Conservation (phyloP, 345 rosid genomes). For the Ceriops decandra region DNA sequence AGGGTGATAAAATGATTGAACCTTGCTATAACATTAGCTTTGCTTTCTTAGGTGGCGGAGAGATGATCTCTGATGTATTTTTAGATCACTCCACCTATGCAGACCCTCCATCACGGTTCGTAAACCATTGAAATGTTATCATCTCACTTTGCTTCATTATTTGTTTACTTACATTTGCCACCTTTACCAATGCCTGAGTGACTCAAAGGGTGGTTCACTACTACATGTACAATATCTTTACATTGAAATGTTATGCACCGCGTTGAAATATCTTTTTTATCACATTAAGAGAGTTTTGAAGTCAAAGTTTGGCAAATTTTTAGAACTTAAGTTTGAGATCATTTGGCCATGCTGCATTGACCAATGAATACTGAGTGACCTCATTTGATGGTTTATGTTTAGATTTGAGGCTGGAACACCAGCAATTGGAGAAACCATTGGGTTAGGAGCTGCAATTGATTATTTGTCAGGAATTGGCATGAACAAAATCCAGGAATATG, state of each 20-base stretch:
- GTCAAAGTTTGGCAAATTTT: neutral
- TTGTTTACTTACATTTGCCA: neutral
- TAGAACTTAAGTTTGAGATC: neutral
- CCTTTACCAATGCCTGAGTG: neutral
- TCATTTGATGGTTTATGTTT: constrained; percentile 17
- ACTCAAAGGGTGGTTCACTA: too few relatives aligned
- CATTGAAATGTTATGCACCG: too few relatives aligned
- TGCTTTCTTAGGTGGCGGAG: constrained; percentile 75
- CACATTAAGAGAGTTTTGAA: neutral
- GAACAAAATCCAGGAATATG: constrained; percentile 79
- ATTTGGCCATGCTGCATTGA: neutral
- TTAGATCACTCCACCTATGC: constrained; percentile 96
- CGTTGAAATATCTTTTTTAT: neutral
- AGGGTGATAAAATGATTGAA: constrained; percentile 3
- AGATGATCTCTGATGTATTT: constrained; percentile 91
- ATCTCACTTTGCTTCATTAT: neutral
- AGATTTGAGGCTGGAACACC: constrained; percentile 99
- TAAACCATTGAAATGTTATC: neutral
- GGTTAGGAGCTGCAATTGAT: constrained; percentile 91
- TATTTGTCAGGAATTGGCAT: constrained; percentile 79
- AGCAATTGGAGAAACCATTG: constrained; percentile 94
- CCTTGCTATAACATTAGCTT: neutral
- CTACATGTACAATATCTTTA: too few relatives aligned
- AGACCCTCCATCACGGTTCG: constrained; percentile 90
- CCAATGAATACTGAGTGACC: neutral